Base-by-base conservation (phyloP, 768 basidiomycete genomes). In the Mycena metata region DNA sequence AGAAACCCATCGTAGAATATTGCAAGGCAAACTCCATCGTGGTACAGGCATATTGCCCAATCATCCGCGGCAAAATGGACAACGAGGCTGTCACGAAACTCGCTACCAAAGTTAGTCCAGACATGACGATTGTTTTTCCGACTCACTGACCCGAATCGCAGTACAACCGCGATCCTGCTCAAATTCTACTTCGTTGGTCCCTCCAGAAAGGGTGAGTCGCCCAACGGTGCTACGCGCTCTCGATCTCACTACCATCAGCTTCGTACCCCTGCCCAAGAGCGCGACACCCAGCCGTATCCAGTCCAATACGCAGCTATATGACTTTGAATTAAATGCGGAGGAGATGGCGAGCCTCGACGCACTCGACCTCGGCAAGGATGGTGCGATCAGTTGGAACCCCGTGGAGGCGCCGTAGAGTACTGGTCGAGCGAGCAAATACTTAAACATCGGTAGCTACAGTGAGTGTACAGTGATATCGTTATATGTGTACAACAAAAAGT, bases 151-250 rank as follows among this genome's bases (percentile, higher is more conserved):
- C 26, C 47, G 2, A 7, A 17, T 39, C 21, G 4, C 67, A 94
- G 90, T 78, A 89, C 70, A 77, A 79, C 46, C 87, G 88, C 61
- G 87, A 90, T 46, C 86, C 87, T 6, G 90, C 95, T 19, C 96
- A 98, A 74, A 83, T 97, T 50, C 85, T 98, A 17, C 81, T 98
- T 63, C 88, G 96, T 24, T 98, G 96, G 94, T 96, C 95, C 33
- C 81, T 98, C 42, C 96, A 98, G 77, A 88, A 86, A 74, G 90
- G 90, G 92, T 93, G 72, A 55, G 87, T 80, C 61, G 51, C 61
- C 30, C 24, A 33, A 10, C 11, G 23, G 41, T 36, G 9, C 19
- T 36, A n/a, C 1, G 15, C 33, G 16, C 26, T 26, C 62, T 33
- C 2, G 10, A 43, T n/a, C 42, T 66, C 10, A 67, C 5, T 23